These are phyloP conservation scores for Hypomyces perniciosus DNA, from an alignment of 2,329 filamentous ascomycete genomes.

Conservation along the genomic window DNA sequence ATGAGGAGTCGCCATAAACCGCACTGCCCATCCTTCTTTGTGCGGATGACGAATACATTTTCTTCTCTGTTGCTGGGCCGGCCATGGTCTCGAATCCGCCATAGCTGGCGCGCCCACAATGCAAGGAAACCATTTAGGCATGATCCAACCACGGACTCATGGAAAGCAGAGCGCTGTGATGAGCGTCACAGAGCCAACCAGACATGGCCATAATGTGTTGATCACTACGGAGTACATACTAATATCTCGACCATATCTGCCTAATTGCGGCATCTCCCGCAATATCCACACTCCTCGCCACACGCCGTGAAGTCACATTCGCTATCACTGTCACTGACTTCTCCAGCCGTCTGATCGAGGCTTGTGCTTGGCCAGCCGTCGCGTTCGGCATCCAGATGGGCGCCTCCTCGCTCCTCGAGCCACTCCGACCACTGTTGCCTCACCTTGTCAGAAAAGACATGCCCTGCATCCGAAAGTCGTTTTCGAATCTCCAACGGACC, in stretches of 20 bases:
- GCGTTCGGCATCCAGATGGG: neutral
- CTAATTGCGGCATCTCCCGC: slow-evolving; percentile 17
- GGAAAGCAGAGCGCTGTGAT: too few species aligned
- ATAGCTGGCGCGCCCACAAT: too few species aligned
- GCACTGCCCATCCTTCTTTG: too few species aligned
- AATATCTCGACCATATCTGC: neutral
- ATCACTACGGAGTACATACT: neutral
- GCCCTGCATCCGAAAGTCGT: slow-evolving; percentile 18
- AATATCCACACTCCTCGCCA: slow-evolving; percentile 25
- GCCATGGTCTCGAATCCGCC: too few species aligned
- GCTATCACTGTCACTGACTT: slow-evolving; percentile 9
- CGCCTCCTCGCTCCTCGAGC: slow-evolving; percentile 10
- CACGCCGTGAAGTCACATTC: slow-evolving; percentile 21
- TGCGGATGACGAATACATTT: too few species aligned
- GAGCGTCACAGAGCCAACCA: too few species aligned
- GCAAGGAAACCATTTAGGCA: too few species aligned
- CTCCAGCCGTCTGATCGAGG: neutral
- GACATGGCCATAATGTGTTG: neutral
- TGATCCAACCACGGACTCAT: too few species aligned
- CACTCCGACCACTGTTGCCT: slow-evolving; percentile 21
- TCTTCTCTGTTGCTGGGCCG: too few species aligned
- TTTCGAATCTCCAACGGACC: slow-evolving; percentile 20
- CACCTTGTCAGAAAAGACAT: slow-evolving; percentile 19
- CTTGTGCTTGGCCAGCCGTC: neutral
- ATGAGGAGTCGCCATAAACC: too few species aligned